Evolutionary conservation across 768 basidiomycete genomes (phyloP), one percentile per base, ranked within the genome.

Genomic region (Trametes cingulata): DNA sequence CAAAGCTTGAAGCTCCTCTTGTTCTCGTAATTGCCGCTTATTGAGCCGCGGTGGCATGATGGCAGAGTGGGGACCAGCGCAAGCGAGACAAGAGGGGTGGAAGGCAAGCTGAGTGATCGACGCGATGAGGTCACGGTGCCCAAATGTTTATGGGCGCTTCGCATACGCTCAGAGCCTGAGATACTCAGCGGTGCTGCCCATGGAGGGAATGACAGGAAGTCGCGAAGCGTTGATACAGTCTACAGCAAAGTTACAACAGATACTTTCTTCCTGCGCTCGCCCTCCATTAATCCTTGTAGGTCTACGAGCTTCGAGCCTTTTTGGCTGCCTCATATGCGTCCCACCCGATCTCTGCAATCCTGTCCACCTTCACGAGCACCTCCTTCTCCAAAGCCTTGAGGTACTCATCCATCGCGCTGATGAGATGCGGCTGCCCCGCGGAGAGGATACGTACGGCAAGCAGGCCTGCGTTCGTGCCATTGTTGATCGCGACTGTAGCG

Each of bases 401-500:
- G 73, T 97, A 98, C 4, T 72, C 73, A 49, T 90, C 88, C 83
- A 95, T 91, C 4, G 79, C 83, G 6, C 70, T 68, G 3, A 88
- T 71, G 5, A 96, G 78, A 7, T 71, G 69, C 0, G 93, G 92
- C 22, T 87, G 85, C 2, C 89, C 85, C 0, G 86, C 81, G 0
- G 86, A 85, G 5, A 99, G 78, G n/a, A 98, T 95, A 13, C 96
- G 85, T 5, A 95, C 84, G 0, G 96, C 95, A 14, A 98, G 82
- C 1, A 99, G 76, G 1, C 88, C 97, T 0, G 95, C 97, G 69
- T 98, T 99, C 56, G 85, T 92, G 17, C 91, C 86, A 68, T 97
- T 97, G 73, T 95, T 94, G 72, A 98, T 98, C 0, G 95, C 96
- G 17, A 98, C 95, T 2, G 96, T 98, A 4, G 97, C 97, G 14